Evolutionary conservation across 2,329 filamentous ascomycete genomes (phyloP).

Genomic region (Drechslera avenae): DNA sequence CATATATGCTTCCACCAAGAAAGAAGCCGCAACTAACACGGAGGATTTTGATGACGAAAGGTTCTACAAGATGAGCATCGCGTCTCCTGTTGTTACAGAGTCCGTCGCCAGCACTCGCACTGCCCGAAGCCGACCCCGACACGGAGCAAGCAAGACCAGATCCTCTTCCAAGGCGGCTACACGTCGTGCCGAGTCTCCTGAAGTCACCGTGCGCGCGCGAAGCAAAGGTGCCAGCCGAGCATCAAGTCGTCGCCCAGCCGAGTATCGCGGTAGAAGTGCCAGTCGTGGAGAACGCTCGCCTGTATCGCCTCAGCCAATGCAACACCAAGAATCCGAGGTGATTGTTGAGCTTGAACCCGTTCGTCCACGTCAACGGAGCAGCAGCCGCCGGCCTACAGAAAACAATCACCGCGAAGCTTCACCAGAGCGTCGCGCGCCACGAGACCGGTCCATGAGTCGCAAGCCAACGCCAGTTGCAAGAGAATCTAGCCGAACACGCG

Average conservation of each 20-base stretch:
- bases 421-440: constrained; percentile 48
- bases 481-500: constrained; percentile 43
- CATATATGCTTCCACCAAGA: constrained; percentile 53
- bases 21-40: constrained; percentile 47
- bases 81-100: constrained; percentile 47
- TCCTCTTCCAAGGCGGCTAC: constrained; percentile 44
- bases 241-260: constrained; percentile 43
- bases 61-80: constrained; percentile 52
- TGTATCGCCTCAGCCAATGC: constrained; percentile 79
- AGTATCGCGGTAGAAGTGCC: constrained; percentile 45
- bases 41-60: constrained; percentile 56
- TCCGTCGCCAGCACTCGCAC: constrained; percentile 44
- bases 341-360: constrained; percentile 67
- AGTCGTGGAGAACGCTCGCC: constrained; percentile 66
- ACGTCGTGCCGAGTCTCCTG: constrained; percentile 45
- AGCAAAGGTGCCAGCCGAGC: constrained; percentile 42
- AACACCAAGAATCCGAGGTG: constrained; percentile 61
- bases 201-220: constrained; percentile 29
- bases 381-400: constrained; percentile 55
- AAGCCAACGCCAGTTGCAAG: constrained; percentile 35
- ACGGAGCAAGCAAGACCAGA: constrained; percentile 41
- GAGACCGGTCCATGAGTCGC: constrained; percentile 47
- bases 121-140: constrained; percentile 41
- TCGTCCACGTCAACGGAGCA: constrained; percentile 58
- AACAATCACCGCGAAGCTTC: constrained; percentile 53